phyloP scores from a whole-genome alignment of 2,329 filamentous ascomycete genomes.

The Metarhizium anisopliae region DNA sequence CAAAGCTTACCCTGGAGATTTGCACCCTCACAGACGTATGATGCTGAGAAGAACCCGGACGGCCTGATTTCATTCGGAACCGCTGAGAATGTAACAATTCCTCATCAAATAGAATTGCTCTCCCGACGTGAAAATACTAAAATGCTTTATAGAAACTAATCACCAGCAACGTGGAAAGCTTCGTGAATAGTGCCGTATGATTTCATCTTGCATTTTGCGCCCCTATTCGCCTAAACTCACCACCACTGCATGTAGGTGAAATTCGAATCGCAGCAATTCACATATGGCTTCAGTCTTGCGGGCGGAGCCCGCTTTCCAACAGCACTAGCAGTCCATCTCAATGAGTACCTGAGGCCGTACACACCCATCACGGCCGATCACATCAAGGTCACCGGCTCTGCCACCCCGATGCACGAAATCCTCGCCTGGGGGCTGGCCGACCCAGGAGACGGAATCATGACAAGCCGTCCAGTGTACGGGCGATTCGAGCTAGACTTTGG shows the following conservation, averaged over 20 bases:
- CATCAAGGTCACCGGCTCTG: constrained; percentile 24
- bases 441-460: constrained; percentile 28
- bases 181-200: constrained; percentile 21
- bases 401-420: constrained; percentile 30
- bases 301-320: constrained; percentile 25
- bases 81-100: constrained; percentile 32
- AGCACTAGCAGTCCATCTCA: constrained; percentile 27
- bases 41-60: constrained; percentile 25
- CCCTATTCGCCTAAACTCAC: not conserved
- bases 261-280: constrained; percentile 20
- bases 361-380: constrained; percentile 18
- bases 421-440: constrained; percentile 30
- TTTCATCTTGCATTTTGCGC: not conserved
- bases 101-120: not conserved
- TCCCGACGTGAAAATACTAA: not conserved
- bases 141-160: constrained; percentile 25
- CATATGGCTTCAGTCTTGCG: constrained; percentile 25
- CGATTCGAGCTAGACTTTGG: constrained; percentile 40
- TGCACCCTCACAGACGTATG: constrained; percentile 24
- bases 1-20: constrained; percentile 24
- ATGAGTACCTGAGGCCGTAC: constrained; percentile 25
- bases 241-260: constrained; percentile 13
- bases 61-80: constrained; percentile 39
- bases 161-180: constrained; percentile 23
- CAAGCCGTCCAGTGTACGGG: constrained; percentile 34